A percentile compares a stretch with the other conserved stretches of the same genome.
Conservation (phyloP, 2,329 filamentous ascomycete species). For the Xylariaceae sp. region DNA sequence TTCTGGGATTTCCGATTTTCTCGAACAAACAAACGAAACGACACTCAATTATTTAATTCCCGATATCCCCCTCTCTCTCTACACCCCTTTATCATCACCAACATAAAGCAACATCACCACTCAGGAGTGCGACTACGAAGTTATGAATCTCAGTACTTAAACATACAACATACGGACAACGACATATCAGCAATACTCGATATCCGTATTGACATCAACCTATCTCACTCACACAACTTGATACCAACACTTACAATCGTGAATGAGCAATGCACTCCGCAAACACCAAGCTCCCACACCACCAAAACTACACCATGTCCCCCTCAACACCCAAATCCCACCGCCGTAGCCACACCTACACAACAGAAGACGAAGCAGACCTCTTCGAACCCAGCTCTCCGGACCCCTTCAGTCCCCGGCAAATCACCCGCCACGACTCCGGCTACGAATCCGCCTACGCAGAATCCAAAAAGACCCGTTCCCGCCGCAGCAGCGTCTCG, state of each 20-base stretch:
- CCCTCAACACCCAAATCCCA: constrained; percentile 20
- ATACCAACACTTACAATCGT: too few species aligned
- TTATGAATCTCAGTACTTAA: background rate
- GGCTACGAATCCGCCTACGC: constrained; percentile 51
- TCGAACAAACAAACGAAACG: too few species aligned
- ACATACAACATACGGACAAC: too few species aligned
- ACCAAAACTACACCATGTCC: constrained; percentile 17
- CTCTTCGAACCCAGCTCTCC: constrained; percentile 38
- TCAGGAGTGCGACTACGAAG: background rate
- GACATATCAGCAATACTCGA: too few species aligned
- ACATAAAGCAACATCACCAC: background rate
- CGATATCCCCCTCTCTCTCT: too few species aligned
- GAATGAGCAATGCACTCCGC: background rate
- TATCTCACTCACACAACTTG: background rate
- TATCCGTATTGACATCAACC: background rate
- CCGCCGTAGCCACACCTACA: constrained; percentile 44
- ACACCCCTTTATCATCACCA: too few species aligned
- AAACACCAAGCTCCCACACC: background rate
- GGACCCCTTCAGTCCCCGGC: constrained; percentile 31
- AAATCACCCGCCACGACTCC: constrained; percentile 53
- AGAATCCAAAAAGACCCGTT: constrained; percentile 19
- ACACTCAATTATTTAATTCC: too few species aligned
- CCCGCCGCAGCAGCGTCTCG: constrained; percentile 1
- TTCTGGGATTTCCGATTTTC: too few species aligned
- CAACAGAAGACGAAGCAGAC: constrained; percentile 50